Base-by-base conservation (phyloP, 495 filamentous ascomycete species). In the Neurospora sp. region DNA sequence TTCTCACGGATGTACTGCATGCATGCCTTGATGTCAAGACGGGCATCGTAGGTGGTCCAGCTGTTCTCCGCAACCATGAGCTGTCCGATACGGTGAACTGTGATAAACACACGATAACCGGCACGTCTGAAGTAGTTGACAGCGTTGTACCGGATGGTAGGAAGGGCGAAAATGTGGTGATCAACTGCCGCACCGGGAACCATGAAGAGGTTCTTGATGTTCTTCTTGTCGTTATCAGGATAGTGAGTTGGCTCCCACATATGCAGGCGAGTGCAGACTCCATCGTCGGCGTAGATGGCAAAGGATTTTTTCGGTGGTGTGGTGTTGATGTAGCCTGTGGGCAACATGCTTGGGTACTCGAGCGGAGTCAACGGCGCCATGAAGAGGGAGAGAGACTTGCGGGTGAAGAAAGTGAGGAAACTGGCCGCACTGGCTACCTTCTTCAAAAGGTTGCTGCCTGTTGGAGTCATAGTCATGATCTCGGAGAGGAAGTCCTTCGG, bases 91-190 rank as follows among this genome's bases (percentile, higher is more conserved):
- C 91, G 88, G 74, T 90, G 90, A 8, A 89, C 87, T 10, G 85
- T 77, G n/a, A 88, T 76, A 73, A 85, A 91, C 69, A 88, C 86
- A 3, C 86, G 84, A 79, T 90, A 89, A 31, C 90, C 90, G 5
- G 86, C 86, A 5, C 84, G 81, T 10, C 84, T 85, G 79, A 92
- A 90, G 79, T 90, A 91, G 73, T 91, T 88, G 73, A 92, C 84
- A 44, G 89, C 87, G 79, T 92, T 91, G 72, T 84, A 87, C 23
- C 84, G 85, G 75, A 92, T 90, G 41, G 89, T 92, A 1, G 90
- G 90, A 31, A 91, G 83, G 27, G 90, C 86, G 54, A 83, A 92
- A 54, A 91, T 90, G 75, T 88, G 87, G 72, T 92, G 86, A 77
- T 90, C 88, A 5, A 91, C 88, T 11, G 87, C 82, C 11, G 89